These are phyloP conservation scores for Aleurites moluccanus DNA, from an alignment of 441 rosid genomes.

Conservation along the genomic window DNA sequence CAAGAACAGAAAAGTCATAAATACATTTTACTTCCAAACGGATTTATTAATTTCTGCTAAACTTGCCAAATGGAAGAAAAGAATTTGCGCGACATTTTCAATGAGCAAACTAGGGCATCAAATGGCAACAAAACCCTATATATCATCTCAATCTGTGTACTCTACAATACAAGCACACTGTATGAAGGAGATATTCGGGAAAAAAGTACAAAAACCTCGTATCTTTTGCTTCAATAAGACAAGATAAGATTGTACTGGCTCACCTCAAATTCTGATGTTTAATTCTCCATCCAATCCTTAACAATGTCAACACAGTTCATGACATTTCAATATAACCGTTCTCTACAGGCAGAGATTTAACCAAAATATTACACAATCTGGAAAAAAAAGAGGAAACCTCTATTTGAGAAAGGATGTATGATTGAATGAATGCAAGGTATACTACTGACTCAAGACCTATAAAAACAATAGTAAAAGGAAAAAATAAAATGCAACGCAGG, in stretches of 20 bases:
- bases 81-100: background rate
- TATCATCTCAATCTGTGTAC: background rate
- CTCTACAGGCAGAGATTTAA: background rate
- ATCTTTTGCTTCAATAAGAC: too few relatives aligned
- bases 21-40: too few relatives aligned
- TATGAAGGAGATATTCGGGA: too few relatives aligned
- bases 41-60: background rate
- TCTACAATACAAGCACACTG: too few relatives aligned
- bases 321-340: slow-evolving; percentile 17
- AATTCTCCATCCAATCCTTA: background rate
- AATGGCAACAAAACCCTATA: background rate
- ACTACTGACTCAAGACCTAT: slow-evolving; percentile 24
- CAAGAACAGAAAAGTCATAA: too few relatives aligned
- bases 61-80: background rate
- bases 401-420: slow-evolving; percentile 14
- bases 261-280: background rate
- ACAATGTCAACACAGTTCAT: slow-evolving; percentile 16
- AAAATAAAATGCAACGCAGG: slow-evolving; percentile 32
- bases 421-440: slow-evolving; percentile 35
- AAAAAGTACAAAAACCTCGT: too few relatives aligned
- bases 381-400: slow-evolving; percentile 14
- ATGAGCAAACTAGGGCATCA: background rate
- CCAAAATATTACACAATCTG: slow-evolving; percentile 19
- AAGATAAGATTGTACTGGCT: slow-evolving; percentile 8
- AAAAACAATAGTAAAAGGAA: background rate